These are phyloP conservation scores for Kodamaea fungicola DNA, from an alignment of 1,139 yeast species.

Conservation along the genomic window DNA sequence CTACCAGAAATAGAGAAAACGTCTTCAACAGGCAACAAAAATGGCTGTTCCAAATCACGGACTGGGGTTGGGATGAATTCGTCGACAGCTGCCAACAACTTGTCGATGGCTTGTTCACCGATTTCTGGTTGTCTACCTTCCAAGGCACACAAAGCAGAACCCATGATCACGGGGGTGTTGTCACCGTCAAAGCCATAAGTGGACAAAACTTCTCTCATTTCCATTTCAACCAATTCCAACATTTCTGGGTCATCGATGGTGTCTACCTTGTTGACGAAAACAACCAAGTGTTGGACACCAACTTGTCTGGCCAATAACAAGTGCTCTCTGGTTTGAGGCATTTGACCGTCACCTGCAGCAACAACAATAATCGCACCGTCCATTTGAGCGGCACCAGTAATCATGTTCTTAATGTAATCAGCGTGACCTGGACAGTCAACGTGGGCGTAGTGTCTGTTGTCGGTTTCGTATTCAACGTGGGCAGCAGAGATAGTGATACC, in stretches of 20 bases:
- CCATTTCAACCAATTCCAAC: conserved; percentile 99
- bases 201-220: conserved; percentile 93
- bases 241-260: conserved; percentile 98
- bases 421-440: conserved; percentile 85
- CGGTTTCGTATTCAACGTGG: conserved; percentile 77
- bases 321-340: conserved; percentile 99
- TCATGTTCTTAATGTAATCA: conserved; percentile 98
- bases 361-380: conserved; percentile 99
- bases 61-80: conserved; percentile 93
- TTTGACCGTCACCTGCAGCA: conserved; percentile 98
- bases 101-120: conserved; percentile 80
- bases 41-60: conserved; percentile 95
- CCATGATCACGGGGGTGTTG: conserved; percentile 96
- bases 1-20: conserved; percentile 98
- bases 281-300: conserved; percentile 97
- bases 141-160: conserved; percentile 96
- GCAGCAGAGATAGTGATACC: conserved; percentile 99
- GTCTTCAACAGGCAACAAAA: conserved; percentile 96
- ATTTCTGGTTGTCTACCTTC: conserved; percentile 88
- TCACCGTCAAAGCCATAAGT: conserved; percentile 98
- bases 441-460: conserved; percentile 30
- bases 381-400: conserved; percentile 99
- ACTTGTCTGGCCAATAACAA: conserved; percentile 97
- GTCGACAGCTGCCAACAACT: conserved; percentile 89
- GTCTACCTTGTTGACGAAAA: conserved; percentile 96